phyloP scores from a whole-genome alignment of 192 early-diverging fungal genomes.

The Funneliformis mosseae region DNA sequence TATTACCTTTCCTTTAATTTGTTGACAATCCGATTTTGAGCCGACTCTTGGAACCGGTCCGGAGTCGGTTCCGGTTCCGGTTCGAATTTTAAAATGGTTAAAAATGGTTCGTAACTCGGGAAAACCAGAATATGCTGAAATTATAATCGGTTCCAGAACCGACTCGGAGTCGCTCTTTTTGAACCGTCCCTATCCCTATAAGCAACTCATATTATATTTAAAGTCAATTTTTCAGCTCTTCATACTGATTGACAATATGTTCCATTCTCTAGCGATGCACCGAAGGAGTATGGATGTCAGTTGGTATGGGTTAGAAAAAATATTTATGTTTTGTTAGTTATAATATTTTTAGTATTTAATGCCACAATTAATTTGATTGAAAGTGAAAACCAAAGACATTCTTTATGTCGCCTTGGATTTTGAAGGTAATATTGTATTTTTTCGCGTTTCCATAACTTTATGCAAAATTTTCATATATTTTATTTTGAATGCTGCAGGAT shows the following conservation, averaged over 20 bases:
- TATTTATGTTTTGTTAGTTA: neutral
- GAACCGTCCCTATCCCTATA: no score
- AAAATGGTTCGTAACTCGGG: no score
- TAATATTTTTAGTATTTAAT: neutral
- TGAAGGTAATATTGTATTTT: slow-evolving; percentile 16
- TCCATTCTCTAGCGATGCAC: slow-evolving; percentile 31
- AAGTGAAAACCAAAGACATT: slow-evolving; percentile 21
- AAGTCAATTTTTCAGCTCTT: neutral
- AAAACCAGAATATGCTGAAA: no score
- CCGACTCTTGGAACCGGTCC: no score
- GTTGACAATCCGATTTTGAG: no score
- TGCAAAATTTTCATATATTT: neutral
- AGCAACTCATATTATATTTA: neutral
- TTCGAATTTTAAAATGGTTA: no score
- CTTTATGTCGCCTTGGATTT: slow-evolving; percentile 39
- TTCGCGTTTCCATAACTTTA: neutral
- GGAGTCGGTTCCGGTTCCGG: no score
- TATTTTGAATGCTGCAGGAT: neutral
- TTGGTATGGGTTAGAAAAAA: neutral
- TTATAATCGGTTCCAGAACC: no score
- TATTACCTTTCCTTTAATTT: no score
- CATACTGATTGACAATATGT: neutral
- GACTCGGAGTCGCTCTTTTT: no score
- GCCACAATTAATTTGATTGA: neutral
- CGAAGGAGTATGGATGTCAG: slow-evolving; percentile 35